Conservation (phyloP, 73 alveolate genomes). For the Uronychia setigera region DNA sequence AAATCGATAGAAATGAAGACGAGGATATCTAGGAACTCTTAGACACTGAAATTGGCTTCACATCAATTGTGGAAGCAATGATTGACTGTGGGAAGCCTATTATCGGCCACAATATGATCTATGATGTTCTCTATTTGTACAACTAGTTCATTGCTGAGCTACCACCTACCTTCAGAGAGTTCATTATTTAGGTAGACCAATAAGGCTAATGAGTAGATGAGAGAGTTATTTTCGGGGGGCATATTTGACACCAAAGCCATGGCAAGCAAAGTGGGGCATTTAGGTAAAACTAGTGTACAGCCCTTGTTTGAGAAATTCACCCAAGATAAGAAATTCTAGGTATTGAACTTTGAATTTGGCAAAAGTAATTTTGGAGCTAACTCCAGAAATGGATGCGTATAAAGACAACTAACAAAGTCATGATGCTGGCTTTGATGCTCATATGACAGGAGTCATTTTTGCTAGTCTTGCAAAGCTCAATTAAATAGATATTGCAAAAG, state of each 20-base stretch:
- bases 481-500: too few species aligned
- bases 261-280: slow-evolving; percentile 14
- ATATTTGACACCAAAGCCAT: slow-evolving; percentile 82
- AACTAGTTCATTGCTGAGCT: slow-evolving; percentile 79
- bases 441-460: slow-evolving; percentile 73
- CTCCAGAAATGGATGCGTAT: background rate
- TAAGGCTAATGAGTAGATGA: slow-evolving; percentile 55
- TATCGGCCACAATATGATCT: slow-evolving; percentile 81
- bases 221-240: slow-evolving; percentile 60
- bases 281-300: slow-evolving; percentile 38
- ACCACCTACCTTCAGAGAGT: slow-evolving; percentile 40
- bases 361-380: background rate
- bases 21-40: slow-evolving; percentile 43
- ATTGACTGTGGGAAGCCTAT: slow-evolving; percentile 71
- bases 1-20: background rate
- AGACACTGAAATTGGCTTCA: slow-evolving; percentile 75
- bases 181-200: too few species aligned
- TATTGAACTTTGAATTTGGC: too few species aligned
- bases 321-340: slow-evolving; percentile 27
- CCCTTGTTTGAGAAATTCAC: slow-evolving; percentile 12
- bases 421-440: slow-evolving; percentile 83
- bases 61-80: slow-evolving; percentile 64
- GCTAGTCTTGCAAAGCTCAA: slow-evolving; percentile 25
- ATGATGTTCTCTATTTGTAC: slow-evolving; percentile 77
- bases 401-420: slow-evolving; percentile 9